Evolutionary conservation across 257 asterid species (phyloP).

Genomic region (Rauvolfia tetraphylla): DNA sequence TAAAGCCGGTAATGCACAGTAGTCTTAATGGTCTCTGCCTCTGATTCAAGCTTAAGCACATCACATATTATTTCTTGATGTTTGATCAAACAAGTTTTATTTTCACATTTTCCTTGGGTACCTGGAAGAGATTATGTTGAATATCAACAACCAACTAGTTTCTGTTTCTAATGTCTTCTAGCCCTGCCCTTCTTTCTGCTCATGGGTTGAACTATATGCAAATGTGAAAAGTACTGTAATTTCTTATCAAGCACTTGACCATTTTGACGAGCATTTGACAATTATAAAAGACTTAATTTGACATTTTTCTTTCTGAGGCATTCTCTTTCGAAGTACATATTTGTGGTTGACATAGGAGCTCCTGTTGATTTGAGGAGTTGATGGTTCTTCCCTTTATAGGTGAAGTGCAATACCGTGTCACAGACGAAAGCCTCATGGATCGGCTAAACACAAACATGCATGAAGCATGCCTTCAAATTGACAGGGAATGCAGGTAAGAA

Average conservation of each 20-base stretch:
- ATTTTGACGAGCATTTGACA: background rate
- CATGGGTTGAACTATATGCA: background rate
- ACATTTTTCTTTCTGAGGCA: background rate
- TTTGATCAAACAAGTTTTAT: background rate
- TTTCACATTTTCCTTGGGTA: background rate
- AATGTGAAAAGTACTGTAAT: background rate
- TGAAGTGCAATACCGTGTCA: conserved; percentile 57
- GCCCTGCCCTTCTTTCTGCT: background rate
- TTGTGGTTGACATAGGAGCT: background rate
- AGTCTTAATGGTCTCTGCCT: background rate
- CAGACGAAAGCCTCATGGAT: conserved; percentile 69
- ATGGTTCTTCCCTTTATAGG: conserved; percentile 32
- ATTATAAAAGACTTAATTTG: background rate
- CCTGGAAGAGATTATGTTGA: background rate
- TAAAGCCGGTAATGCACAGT: conserved; percentile 40
- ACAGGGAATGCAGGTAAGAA: conserved; percentile 58
- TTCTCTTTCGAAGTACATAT: background rate
- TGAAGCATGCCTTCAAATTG: conserved; percentile 66
- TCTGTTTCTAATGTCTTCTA: background rate
- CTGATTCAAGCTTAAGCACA: background rate
- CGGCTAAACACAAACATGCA: conserved; percentile 71
- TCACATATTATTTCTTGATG: background rate
- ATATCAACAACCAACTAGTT: background rate
- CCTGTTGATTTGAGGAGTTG: background rate
- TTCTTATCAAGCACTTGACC: background rate